phyloP scores from a whole-genome alignment of 805 yeast species.

The Metschnikowia noctiluminum region DNA sequence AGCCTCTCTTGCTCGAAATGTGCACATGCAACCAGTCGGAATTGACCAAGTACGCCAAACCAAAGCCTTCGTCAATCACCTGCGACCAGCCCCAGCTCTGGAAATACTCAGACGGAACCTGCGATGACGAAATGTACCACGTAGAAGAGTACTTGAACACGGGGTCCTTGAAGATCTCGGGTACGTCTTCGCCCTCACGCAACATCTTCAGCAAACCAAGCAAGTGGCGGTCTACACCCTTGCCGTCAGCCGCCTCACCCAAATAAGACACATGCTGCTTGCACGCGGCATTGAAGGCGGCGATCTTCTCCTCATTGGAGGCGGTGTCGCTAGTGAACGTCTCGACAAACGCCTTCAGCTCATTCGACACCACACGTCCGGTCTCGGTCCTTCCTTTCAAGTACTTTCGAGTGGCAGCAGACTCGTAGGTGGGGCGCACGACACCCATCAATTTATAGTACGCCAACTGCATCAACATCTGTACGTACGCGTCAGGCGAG shows the following conservation, averaged over 20 bases:
- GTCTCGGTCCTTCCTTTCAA: conserved; percentile 93
- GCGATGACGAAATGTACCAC: conserved; percentile 90
- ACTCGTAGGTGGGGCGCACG: conserved; percentile 88
- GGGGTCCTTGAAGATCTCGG: conserved; percentile 72
- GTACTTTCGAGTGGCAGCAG: conserved; percentile 89
- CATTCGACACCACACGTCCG: conserved; percentile 77
- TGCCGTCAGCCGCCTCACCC: conserved; percentile 75
- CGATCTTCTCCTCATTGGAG: conserved; percentile 53
- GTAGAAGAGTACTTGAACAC: conserved; percentile 69
- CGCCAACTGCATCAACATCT: conserved; percentile 87
- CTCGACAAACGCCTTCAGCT: conserved; percentile 65
- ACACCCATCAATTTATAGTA: conserved; percentile 79
- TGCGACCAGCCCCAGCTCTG: conserved; percentile 97
- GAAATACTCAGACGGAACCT: conserved; percentile 73
- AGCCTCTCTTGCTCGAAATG: conserved; percentile 68
- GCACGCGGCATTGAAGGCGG: conserved; percentile 68
- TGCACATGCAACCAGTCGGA: conserved; percentile 82
- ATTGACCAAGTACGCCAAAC: conserved; percentile 90
- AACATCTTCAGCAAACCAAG: conserved; percentile 81
- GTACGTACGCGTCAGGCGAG: conserved; percentile 93
- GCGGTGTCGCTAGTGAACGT: conserved; percentile 63
- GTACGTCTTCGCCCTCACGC: conserved; percentile 54
- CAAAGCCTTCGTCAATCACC: conserved; percentile 90
- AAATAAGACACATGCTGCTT: conserved; percentile 72
- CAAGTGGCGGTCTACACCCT: conserved; percentile 91